These are phyloP conservation scores for Mortierella hygrophila DNA, from an alignment of 192 early-diverging fungal species.

Conservation along the genomic window DNA sequence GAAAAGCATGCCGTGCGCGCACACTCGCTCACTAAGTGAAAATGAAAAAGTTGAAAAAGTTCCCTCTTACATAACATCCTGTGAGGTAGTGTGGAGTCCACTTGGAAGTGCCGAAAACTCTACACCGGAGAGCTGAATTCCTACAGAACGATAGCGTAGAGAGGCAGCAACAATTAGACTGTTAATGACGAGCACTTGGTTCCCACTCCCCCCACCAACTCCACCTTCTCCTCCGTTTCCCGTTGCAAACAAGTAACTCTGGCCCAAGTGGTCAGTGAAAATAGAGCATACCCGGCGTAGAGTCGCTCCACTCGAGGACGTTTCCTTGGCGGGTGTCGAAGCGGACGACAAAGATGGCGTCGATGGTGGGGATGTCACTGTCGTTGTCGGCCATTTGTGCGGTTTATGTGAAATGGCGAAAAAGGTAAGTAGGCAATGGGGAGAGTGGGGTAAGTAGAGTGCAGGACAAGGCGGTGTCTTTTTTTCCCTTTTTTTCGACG, in stretches of 20 bases:
- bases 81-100: slow-evolving; percentile 62
- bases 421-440: too few relatives aligned
- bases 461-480: too few relatives aligned
- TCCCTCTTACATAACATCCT: slow-evolving; percentile 64
- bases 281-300: slow-evolving; percentile 27
- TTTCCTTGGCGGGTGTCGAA: slow-evolving; percentile 68
- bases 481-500: background rate
- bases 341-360: slow-evolving; percentile 65
- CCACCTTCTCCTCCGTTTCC: background rate
- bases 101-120: slow-evolving; percentile 70
- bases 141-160: slow-evolving; percentile 24
- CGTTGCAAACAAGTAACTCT: background rate
- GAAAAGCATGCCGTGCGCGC: background rate
- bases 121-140: slow-evolving; percentile 59
- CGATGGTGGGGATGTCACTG: slow-evolving; percentile 49
- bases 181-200: background rate
- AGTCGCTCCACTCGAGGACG: slow-evolving; percentile 67
- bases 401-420: background rate
- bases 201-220: too few relatives aligned
- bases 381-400: background rate
- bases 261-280: background rate
- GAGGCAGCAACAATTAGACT: background rate
- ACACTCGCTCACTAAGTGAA: background rate
- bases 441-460: background rate
- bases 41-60: background rate